Percentiles rank a stretch among this genome's conserved stretches.
These are phyloP conservation scores for Neurospora sp. DNA, from an alignment of 495 filamentous ascomycete species.

Conservation along the genomic window DNA sequence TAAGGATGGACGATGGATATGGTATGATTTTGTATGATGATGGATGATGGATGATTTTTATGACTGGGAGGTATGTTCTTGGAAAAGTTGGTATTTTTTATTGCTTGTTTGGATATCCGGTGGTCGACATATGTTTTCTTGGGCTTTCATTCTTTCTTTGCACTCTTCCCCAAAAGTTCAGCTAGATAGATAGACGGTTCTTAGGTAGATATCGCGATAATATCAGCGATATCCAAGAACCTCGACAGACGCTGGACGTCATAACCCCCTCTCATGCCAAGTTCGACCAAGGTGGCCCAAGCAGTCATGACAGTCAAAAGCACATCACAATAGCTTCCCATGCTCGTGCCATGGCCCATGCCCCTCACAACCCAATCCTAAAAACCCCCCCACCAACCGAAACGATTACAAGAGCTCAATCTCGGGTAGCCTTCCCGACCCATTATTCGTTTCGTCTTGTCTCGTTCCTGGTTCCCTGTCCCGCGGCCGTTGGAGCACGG, in stretches of 20 bases:
- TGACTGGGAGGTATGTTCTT: neutral
- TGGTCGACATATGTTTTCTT: neutral
- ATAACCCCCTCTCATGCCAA: neutral
- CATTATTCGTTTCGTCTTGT: neutral
- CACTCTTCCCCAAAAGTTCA: neutral
- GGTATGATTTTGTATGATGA: neutral
- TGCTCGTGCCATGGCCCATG: neutral
- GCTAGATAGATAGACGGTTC: neutral
- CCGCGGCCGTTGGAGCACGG: neutral
- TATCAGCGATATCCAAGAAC: neutral
- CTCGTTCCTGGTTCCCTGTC: neutral
- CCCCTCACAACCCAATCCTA: neutral
- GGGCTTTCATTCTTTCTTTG: neutral
- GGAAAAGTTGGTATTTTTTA: neutral
- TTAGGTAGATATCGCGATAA: neutral
- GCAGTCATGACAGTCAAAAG: no score
- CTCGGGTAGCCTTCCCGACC: neutral
- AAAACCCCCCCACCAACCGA: neutral
- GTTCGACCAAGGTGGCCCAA: no score
- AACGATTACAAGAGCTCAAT: neutral
- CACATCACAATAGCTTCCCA: neutral
- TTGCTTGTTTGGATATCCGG: neutral
- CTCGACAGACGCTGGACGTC: neutral
- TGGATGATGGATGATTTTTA: neutral
- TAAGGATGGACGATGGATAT: neutral